These are phyloP conservation scores for Kingdonia uniflora DNA, from an alignment of 164 flowering plant genomes.

Conservation along the genomic window DNA sequence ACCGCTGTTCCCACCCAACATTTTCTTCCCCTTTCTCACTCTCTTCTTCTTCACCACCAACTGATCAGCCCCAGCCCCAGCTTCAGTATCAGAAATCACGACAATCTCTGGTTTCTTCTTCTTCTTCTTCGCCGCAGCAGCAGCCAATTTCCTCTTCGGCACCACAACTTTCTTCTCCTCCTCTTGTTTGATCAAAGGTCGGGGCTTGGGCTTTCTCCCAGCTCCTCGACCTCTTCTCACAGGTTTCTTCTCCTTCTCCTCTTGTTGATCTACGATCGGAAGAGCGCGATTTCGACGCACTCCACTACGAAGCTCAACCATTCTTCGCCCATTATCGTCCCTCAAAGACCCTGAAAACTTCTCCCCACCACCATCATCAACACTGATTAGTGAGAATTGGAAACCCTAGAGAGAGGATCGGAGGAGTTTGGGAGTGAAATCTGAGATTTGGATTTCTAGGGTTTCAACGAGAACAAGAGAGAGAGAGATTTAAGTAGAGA, in stretches of 20 bases:
- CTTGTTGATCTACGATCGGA: slow-evolving; percentile 19
- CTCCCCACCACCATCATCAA: background rate
- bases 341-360: background rate
- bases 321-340: slow-evolving; percentile 36
- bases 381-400: too few relatives aligned
- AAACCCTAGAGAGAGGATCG: too few relatives aligned
- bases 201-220: too few relatives aligned
- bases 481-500: too few relatives aligned
- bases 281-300: slow-evolving; percentile 46
- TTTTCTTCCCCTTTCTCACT: slow-evolving; percentile 7
- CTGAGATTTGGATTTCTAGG: too few relatives aligned
- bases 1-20: slow-evolving; percentile 53
- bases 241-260: background rate
- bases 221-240: background rate
- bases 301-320: slow-evolving; percentile 73
- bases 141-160: background rate
- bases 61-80: slow-evolving; percentile 5
- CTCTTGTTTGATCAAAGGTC: too few relatives aligned
- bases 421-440: too few relatives aligned
- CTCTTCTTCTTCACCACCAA: slow-evolving; percentile 8
- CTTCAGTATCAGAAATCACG: slow-evolving; percentile 9
- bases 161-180: slow-evolving; percentile 17
- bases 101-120: slow-evolving; percentile 1
- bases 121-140: slow-evolving; percentile 8
- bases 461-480: too few relatives aligned